Percentiles rank a stretch among this genome's conserved stretches.
Conservation (phyloP, 495 filamentous ascomycete genomes). For the Neurospora sp. region DNA sequence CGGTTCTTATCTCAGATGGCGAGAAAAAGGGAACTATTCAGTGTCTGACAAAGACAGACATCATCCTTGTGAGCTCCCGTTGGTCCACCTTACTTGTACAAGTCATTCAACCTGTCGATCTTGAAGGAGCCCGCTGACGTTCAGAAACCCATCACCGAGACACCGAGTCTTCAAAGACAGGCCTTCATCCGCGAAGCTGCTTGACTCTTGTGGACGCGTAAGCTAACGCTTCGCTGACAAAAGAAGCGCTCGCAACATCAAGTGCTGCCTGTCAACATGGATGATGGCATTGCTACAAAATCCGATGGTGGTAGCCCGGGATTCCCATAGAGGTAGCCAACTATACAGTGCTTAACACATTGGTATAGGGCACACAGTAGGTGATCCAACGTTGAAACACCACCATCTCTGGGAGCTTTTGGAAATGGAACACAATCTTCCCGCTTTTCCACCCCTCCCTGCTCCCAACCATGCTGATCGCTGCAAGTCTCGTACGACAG, state of each 20-base stretch:
- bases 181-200: neutral
- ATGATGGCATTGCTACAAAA: neutral
- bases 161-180: neutral
- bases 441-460: neutral
- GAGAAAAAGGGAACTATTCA: neutral
- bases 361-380: neutral
- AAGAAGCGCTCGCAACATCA: neutral
- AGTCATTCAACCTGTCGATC: neutral
- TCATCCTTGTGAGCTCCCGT: neutral
- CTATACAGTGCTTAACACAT: neutral
- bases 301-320: neutral
- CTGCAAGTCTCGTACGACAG: conserved; percentile 12
- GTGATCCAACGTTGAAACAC: neutral
- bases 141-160: neutral
- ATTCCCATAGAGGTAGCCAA: neutral
- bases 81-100: neutral
- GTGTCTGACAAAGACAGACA: neutral
- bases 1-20: neutral
- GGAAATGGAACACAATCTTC: neutral
- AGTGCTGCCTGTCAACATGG: neutral
- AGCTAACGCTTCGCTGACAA: neutral
- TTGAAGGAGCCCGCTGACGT: neutral
- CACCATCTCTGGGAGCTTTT: neutral
- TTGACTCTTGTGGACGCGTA: neutral
- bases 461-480: conserved; percentile 10